Conservation (phyloP, 768 basidiomycete species). For the Macrolepiota albuminosa region DNA sequence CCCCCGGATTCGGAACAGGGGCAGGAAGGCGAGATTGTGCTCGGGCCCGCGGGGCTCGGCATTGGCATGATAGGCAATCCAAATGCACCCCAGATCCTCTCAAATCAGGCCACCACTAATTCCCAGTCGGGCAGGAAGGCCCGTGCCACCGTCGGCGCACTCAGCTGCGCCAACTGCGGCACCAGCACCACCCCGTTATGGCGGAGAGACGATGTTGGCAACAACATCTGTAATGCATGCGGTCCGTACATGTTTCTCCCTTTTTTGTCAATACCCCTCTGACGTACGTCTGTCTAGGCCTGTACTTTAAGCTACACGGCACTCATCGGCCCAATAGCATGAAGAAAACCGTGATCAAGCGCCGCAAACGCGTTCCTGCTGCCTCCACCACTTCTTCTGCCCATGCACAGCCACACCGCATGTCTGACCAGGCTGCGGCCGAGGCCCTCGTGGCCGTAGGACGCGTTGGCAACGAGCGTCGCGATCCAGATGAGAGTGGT, state of each 20-base stretch:
- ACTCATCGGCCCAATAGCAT: conserved; percentile 96
- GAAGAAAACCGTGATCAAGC: conserved; percentile 99
- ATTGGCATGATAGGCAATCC: conserved; percentile 19
- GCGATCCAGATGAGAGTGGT: conserved; percentile 31
- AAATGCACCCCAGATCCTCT: conserved; percentile 10
- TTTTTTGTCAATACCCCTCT: conserved; percentile 11
- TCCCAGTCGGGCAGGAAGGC: conserved; percentile 24
- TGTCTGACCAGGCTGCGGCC: conserved; percentile 85
- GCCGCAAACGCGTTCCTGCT: conserved; percentile 94
- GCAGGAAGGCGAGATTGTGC: conserved; percentile 8
- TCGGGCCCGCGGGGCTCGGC: conserved; percentile 15
- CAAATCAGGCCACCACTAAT: conserved; percentile 11
- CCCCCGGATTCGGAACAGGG: background rate
- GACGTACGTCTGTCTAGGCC: conserved; percentile 44
- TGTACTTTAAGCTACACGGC: conserved; percentile 98
- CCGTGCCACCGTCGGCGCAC: conserved; percentile 55
- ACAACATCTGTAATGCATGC: conserved; percentile 94
- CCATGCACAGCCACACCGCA: conserved; percentile 22
- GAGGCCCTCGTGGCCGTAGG: conserved; percentile 86
- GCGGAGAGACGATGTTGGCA: conserved; percentile 86
- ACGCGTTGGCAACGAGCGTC: conserved; percentile 36
- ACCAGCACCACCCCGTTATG: conserved; percentile 88
- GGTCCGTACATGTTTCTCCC: conserved; percentile 53
- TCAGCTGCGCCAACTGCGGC: conserved; percentile 85
- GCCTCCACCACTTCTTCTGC: conserved; percentile 46